Evolutionary conservation across 1,284 basidiomycete genomes (phyloP).

Genomic region (Schizophyllum amplum): DNA sequence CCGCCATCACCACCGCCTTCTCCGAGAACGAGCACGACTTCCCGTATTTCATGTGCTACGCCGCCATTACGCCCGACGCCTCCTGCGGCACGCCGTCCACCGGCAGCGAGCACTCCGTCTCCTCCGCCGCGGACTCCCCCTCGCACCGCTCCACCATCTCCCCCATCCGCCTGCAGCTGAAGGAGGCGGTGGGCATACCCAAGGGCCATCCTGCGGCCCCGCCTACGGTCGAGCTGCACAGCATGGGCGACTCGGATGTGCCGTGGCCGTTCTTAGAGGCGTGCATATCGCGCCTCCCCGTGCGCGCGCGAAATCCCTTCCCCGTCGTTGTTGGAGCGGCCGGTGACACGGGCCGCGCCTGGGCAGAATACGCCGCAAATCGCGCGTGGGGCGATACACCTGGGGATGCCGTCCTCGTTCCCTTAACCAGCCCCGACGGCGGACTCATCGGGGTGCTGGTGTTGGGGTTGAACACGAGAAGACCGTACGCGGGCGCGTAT

Average conservation of each 20-base stretch:
- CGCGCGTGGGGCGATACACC: slow-evolving; percentile 18
- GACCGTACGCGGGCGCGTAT: slow-evolving; percentile 17
- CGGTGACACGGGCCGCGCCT: not conserved
- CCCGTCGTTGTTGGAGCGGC: not conserved
- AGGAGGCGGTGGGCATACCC: not conserved
- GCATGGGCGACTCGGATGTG: not conserved
- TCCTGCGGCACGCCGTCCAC: not conserved
- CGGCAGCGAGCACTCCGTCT: not conserved
- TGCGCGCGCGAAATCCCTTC: not conserved
- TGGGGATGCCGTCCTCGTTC: slow-evolving; percentile 17
- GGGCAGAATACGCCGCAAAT: not conserved
- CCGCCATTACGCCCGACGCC: not conserved
- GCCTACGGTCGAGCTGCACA: not conserved
- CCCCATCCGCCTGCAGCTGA: slow-evolving; percentile 3
- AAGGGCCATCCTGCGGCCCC: not conserved
- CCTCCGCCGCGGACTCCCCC: not conserved
- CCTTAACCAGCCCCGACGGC: slow-evolving; percentile 12
- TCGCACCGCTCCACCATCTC: slow-evolving; percentile 9
- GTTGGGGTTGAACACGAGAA: slow-evolving; percentile 17
- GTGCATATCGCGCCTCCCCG: not conserved
- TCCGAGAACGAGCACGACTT: slow-evolving; percentile 4
- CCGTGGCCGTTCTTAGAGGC: not conserved
- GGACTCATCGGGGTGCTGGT: slow-evolving; percentile 14
- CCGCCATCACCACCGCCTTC: slow-evolving; percentile 7
- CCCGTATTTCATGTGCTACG: not conserved